Percentiles rank a stretch among this genome's conserved stretches.
phyloP scores from a whole-genome alignment of 148 eudicot species.

The Camellia japonica region DNA sequence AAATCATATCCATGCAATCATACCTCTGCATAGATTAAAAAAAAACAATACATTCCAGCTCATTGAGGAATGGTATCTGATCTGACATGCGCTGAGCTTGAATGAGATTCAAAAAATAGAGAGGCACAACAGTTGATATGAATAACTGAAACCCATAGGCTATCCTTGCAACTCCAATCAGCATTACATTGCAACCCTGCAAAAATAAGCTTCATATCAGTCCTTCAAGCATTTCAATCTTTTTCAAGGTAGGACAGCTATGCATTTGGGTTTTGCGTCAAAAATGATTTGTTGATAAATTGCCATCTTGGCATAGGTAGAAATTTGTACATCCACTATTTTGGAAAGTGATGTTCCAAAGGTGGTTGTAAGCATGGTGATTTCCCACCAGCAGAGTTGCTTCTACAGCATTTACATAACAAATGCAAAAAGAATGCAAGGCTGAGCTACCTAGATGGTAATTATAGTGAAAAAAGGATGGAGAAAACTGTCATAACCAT shows the following conservation, averaged over 20 bases:
- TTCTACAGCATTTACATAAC: too few species aligned
- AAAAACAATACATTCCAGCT: not conserved
- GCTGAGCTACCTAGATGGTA: too few species aligned
- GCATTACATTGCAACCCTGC: slow-evolving; percentile 18
- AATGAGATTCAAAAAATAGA: not conserved
- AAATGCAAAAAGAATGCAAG: too few species aligned
- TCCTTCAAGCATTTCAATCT: slow-evolving; percentile 1
- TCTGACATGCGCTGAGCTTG: not conserved
- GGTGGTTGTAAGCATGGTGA: too few species aligned
- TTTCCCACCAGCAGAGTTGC: too few species aligned
- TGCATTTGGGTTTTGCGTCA: not conserved
- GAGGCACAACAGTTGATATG: not conserved
- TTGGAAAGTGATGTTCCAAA: too few species aligned
- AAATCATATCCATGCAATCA: not conserved
- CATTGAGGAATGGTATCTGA: not conserved
- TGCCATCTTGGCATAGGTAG: not conserved
- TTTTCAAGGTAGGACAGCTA: not conserved
- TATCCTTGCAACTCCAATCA: slow-evolving; percentile 10
- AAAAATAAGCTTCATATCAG: slow-evolving; percentile 6
- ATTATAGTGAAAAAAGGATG: too few species aligned
- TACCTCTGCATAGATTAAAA: not conserved
- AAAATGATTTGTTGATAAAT: not conserved
- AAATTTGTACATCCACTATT: not conserved
- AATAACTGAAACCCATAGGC: not conserved
- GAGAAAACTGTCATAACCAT: too few species aligned